Evolutionary conservation across 805 yeast species (phyloP), one percentile per base, ranked within the genome.

Genomic region (Clavispora carvajalis): DNA sequence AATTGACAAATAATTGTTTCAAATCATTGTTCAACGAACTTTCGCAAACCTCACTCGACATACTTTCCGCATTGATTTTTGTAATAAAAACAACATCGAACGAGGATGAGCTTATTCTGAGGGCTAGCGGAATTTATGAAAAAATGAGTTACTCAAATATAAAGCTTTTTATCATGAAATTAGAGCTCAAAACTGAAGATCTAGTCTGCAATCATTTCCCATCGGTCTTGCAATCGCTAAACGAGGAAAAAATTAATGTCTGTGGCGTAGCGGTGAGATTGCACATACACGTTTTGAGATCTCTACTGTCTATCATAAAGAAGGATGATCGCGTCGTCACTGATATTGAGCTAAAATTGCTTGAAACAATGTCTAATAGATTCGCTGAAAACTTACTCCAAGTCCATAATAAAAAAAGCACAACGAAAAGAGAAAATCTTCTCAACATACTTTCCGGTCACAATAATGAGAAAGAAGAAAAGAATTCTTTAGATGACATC

Each of bases 401-500:
- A 9, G 19, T 9, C 5, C 18, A 28, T 16, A 30, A 37, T 15
- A 30, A 41, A 4, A 28, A 28, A 11, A 24, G 30, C 9, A 36
- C 40, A 2, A 22, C 34, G 8, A 38, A 25, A 16, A 51, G 38
- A 17, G 46, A 46, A n/a, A 50, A 47, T 13, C 36, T 51, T 5
- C 35, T 53, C 40, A 5, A 38, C 22, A 12, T 43, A 45, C 5
- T 45, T 26, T 18, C 45, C 28, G 29, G 37, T 22, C 23, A 36
- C 33, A 46, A 18, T 24, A 8, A 9, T 33, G 22, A n/a, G 5
- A 30, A 30, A 4, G 45, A 39, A 13, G 19, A 37, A 18, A 12
- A 42, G 1, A 64, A 63, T 37, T 51, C 49, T 19, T 44, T 65
- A 5, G 71, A 67, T 37, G 51, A 60, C 17, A 57, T 69, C 15